phyloP scores from a whole-genome alignment of 73 alveolate genomes.

The Paramecium octaurelia region DNA sequence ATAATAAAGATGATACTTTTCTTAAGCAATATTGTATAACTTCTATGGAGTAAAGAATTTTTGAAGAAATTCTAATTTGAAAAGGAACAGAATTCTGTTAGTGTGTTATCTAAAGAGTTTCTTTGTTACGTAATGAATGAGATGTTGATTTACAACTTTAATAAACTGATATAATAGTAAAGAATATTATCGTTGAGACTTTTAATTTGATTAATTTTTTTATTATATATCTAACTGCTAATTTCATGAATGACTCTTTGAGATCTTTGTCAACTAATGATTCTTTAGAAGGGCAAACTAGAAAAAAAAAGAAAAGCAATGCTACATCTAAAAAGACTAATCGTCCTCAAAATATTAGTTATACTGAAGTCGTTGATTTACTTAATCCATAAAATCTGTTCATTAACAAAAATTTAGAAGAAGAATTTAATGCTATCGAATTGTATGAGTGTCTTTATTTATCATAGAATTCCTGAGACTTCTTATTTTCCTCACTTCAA shows the following conservation, averaged over 20 bases:
- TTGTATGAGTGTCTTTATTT: background rate
- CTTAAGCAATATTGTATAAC: no score
- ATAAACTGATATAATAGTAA: background rate
- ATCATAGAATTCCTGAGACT: background rate
- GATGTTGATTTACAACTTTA: background rate
- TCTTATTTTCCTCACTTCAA: conserved; percentile 20
- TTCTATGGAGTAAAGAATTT: background rate
- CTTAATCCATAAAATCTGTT: conserved; percentile 8
- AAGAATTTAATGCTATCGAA: conserved; percentile 8
- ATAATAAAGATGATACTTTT: background rate
- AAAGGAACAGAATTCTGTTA: background rate
- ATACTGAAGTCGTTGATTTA: conserved; percentile 18
- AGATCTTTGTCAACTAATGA: conserved; percentile 49
- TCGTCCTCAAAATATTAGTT: conserved; percentile 46
- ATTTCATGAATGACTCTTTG: conserved; percentile 50
- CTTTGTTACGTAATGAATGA: background rate
- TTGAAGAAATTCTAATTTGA: background rate
- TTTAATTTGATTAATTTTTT: conserved; percentile 5
- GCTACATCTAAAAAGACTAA: conserved; percentile 24
- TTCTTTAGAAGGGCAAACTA: conserved; percentile 31
- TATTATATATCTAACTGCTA: conserved; percentile 49
- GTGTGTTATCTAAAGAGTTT: background rate
- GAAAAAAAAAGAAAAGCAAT: conserved; percentile 6
- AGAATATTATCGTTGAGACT: background rate
- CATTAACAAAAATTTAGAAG: conserved; percentile 18